A percentile compares a stretch with the other conserved stretches of the same genome.
phyloP scores from a whole-genome alignment of 2,329 filamentous ascomycete genomes.

The Capronia coronata region DNA sequence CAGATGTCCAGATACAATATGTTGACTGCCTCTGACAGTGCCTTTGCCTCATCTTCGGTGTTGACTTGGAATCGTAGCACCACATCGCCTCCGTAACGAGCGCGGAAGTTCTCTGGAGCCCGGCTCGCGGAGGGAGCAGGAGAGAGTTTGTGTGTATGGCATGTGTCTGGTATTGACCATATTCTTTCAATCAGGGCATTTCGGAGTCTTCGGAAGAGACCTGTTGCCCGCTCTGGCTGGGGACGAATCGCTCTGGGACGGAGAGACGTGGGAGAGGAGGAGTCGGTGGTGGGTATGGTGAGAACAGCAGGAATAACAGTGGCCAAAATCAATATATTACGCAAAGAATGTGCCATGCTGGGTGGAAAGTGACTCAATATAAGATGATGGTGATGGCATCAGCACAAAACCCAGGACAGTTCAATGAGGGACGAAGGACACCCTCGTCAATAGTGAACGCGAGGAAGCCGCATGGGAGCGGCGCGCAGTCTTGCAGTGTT shows the following conservation, averaged over 20 bases:
- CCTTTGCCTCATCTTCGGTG: conserved; percentile 59
- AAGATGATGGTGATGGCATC: conserved; percentile 9
- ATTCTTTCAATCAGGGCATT: conserved; percentile 41
- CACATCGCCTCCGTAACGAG: conserved; percentile 69
- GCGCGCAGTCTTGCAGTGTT: not conserved
- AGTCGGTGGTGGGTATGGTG: conserved; percentile 17
- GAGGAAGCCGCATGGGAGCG: not conserved
- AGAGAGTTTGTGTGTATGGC: conserved; percentile 27
- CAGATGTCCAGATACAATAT: conserved; percentile 83
- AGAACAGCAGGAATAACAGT: conserved; percentile 7
- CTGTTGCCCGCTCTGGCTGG: conserved; percentile 9
- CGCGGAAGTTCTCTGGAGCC: conserved; percentile 36
- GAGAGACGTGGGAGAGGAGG: conserved; percentile 6
- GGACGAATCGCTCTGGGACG: conserved; percentile 3
- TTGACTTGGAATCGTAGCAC: conserved; percentile 82
- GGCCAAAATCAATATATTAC: conserved; percentile 13
- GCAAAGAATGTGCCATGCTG: conserved; percentile 18
- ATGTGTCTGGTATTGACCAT: conserved; percentile 36
- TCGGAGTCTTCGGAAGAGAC: conserved; percentile 31
- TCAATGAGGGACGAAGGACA: not conserved
- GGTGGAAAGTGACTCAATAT: not conserved
- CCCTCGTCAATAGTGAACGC: not conserved
- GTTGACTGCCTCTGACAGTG: conserved; percentile 65
- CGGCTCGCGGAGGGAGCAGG: conserved; percentile 16
- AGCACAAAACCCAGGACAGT: not conserved